Conservation (phyloP, 345 rosid genomes). For the Brassica napus region DNA sequence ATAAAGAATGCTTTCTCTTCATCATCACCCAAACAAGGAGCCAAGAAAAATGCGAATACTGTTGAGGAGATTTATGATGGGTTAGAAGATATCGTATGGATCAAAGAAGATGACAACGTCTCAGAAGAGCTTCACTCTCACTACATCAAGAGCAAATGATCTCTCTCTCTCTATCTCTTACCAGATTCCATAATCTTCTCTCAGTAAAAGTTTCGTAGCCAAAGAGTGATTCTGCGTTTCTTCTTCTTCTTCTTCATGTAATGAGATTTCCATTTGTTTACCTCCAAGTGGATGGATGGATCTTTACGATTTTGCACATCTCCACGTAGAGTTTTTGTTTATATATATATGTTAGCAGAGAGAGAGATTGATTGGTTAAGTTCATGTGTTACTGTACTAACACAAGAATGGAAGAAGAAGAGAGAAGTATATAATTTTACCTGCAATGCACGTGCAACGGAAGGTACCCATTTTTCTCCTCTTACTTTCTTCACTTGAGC, state of each 20-base stretch:
- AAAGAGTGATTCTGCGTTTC: slow-evolving; percentile 5
- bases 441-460: slow-evolving; percentile 44
- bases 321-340: slow-evolving; percentile 4
- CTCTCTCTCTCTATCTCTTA: slow-evolving; percentile 10
- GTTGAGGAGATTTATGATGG: slow-evolving; percentile 36
- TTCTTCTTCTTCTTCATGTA: slow-evolving; percentile 2
- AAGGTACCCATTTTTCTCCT: slow-evolving; percentile 79
- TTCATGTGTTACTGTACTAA: background rate
- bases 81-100: slow-evolving; percentile 40
- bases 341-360: background rate
- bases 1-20: slow-evolving; percentile 54
- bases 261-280: slow-evolving; percentile 1
- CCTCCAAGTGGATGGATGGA: slow-evolving; percentile 12
- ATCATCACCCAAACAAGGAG: slow-evolving; percentile 42
- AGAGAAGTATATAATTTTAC: slow-evolving; percentile 11
- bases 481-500: slow-evolving; percentile 60
- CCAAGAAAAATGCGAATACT: slow-evolving; percentile 23
- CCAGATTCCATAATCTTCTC: background rate
- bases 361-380: slow-evolving; percentile 8
- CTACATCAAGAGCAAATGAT: slow-evolving; percentile 29
- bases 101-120: slow-evolving; percentile 34
- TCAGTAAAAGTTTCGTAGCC: background rate
- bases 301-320: slow-evolving; percentile 18
- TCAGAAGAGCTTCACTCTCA: slow-evolving; percentile 34
- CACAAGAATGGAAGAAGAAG: background rate